Evolutionary conservation across 257 asterid species (phyloP).

Genomic region (Penstemon eatonii): DNA sequence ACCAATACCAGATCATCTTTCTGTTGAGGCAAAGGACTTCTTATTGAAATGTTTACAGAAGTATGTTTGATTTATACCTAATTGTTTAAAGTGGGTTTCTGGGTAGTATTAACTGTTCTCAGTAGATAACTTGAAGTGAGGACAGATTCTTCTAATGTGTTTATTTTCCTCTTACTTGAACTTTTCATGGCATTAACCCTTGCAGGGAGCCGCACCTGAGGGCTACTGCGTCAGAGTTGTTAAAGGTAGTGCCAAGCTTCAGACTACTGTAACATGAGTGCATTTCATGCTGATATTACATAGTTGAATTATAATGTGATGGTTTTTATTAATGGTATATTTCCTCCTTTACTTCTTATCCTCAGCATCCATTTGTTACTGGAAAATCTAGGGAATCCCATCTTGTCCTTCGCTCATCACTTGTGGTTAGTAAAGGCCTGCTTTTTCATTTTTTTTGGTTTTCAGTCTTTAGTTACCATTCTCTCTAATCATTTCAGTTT

Average conservation of each 20-base stretch:
- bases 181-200: constrained; percentile 28
- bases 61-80: constrained; percentile 48
- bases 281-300: constrained; percentile 2
- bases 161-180: constrained; percentile 18
- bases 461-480: constrained; percentile 10
- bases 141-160: constrained; percentile 14
- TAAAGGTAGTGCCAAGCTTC: constrained; percentile 55
- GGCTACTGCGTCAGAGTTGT: constrained; percentile 80
- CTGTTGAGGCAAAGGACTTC: constrained; percentile 85
- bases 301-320: constrained; percentile 8
- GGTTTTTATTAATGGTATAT: constrained; percentile 18
- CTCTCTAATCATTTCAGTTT: constrained; percentile 25
- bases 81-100: constrained; percentile 21
- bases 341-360: constrained; percentile 33
- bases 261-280: constrained; percentile 12
- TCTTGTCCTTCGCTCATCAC: constrained; percentile 53
- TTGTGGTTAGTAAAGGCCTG: constrained; percentile 51
- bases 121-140: constrained; percentile 10
- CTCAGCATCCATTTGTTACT: constrained; percentile 96
- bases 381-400: constrained; percentile 64
- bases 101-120: constrained; percentile 11
- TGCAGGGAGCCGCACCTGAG: constrained; percentile 91
- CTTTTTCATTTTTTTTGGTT: constrained; percentile 28
- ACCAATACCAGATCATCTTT: constrained; percentile 97
- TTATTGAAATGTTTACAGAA: constrained; percentile 84